Evolutionary conservation across 2,329 filamentous ascomycete genomes (phyloP), one percentile per base, ranked within the genome.

Genomic region (Ceratocystis destructans): DNA sequence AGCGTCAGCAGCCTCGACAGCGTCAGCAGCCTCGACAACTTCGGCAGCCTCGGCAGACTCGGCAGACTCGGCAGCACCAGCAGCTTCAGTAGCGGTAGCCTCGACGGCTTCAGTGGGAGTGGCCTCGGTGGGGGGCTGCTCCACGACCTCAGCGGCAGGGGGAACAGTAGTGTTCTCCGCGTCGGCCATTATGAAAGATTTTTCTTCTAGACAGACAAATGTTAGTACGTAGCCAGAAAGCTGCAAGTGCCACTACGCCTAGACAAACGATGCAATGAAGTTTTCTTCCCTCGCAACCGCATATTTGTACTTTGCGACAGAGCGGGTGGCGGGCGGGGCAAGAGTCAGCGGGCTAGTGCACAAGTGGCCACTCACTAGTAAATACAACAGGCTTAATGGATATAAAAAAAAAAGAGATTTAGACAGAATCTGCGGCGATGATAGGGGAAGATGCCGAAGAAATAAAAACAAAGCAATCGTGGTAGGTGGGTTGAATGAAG

Each of bases 41-140:
- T 74, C 72, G 22, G 22, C 17, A 63, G 64, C 15, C 46, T 69
- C 64, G 20, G 5, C 15, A 15, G 74, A 76, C 44, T 74, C 41
- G 41, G 41, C 41, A 61, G 63, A 55, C 64, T 70, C 69, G 25
- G 45, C 41, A 61, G 64, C 59, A 20, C 69, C 46, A 20, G 66
- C 65, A 22, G 55, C 28, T n/a, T 53, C 50, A 17, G 31, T 46
- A 64, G 67, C 61, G n/a, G 10, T 45, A 8, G 71, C 70, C 44
- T 68, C 68, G 25, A 72, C 55, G n/a, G 71, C 68, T 61, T 74
- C 72, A 33, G 69, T 69, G 48, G 70, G 46, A 62, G 71, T 70
- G 37, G 71, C 67, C 64, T 71, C 71, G 63, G 69, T 62, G 69
- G 72, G 69, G 2, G 22, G 22, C 65, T 68, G 61, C 50, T 70